Percentiles rank a stretch among this genome's conserved stretches.
Conservation (phyloP, 2,329 filamentous ascomycete species). For the Blastomyces parvus region DNA sequence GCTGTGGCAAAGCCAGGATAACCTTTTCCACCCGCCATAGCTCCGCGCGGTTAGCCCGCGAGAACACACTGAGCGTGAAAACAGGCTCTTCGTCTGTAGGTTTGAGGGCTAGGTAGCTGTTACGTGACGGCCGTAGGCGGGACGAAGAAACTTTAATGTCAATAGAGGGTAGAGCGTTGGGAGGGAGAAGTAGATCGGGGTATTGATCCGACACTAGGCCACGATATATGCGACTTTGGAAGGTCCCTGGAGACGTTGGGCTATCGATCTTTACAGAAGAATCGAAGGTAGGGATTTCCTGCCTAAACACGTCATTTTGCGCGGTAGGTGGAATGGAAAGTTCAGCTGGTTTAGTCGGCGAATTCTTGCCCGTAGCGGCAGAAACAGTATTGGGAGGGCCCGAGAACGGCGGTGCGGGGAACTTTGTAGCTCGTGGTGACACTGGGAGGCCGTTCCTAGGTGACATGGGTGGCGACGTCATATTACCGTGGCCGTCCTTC, state of each 20-base stretch:
- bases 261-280: slow-evolving; percentile 27
- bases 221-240: slow-evolving; percentile 53
- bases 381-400: not conserved
- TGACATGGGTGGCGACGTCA: slow-evolving; percentile 60
- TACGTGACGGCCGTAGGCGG: slow-evolving; percentile 81
- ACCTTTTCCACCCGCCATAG: slow-evolving; percentile 95
- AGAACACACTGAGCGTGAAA: slow-evolving; percentile 79
- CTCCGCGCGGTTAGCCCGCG: slow-evolving; percentile 60
- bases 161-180: slow-evolving; percentile 79
- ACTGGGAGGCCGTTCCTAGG: slow-evolving; percentile 52
- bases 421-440: slow-evolving; percentile 63
- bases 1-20: slow-evolving; percentile 63
- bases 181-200: slow-evolving; percentile 73
- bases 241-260: slow-evolving; percentile 21
- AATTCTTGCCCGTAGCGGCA: slow-evolving; percentile 17
- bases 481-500: slow-evolving; percentile 38
- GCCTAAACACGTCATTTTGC: slow-evolving; percentile 14
- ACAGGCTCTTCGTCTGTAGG: slow-evolving; percentile 85
- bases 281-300: slow-evolving; percentile 30
- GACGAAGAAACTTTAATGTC: slow-evolving; percentile 84
- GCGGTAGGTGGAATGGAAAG: slow-evolving; percentile 14
- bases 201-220: slow-evolving; percentile 79
- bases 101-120: slow-evolving; percentile 70
- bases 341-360: slow-evolving; percentile 26
- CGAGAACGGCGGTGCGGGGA: slow-evolving; percentile 49